Evolutionary conservation across 2,329 filamentous ascomycete species (phyloP), one percentile per base, ranked within the genome.

Genomic region (Talaromyces funiculosus): DNA sequence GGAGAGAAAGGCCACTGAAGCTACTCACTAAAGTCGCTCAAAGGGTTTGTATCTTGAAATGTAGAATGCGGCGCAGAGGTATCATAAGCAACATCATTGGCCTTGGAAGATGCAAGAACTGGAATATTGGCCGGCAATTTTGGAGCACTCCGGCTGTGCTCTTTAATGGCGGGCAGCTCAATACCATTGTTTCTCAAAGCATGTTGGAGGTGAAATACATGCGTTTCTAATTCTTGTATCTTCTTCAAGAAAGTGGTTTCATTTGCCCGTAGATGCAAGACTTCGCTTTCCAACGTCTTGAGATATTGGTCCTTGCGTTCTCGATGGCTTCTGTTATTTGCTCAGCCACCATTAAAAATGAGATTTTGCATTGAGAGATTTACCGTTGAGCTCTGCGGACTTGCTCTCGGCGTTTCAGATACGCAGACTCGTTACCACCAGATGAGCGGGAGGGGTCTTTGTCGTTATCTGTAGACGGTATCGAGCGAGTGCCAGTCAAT

Each of bases 291-390:
- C n/a, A 97, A 84, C 9, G 90, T 87, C 74, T 95, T 95, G 79
- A 97, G 95, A 74, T 97, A 97, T 68, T 92, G 83, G 76, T 97
- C 94, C 74, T 97, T 97, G 66, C 94, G 86, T 77, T 97, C 93
- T 60, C 94, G 91, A 75, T 99, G 94, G n/a, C 93, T 97, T 71
- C 94, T 96, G 70, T 58, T 61, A 10, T 29, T 8, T 10, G 7
- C 40, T 69, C 71, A 42, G 68, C n/a, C 10, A 14, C 47, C 18
- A 26, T 45, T 26, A 45, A 26, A 53, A 31, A 3, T 7, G 14
- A n/a, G 35, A 29, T 33, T 47, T 3, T 9, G 0, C 20, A 16
- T 20, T 9, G 3, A 3, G 3, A 51, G 14, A 18, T 14, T 20
- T 68, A 72, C 69, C 64, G 67, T 61, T 75, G 73, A 8, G 73